A percentile compares a stretch with the other conserved stretches of the same genome.
phyloP scores from a whole-genome alignment of 345 rosid genomes.

The Lumnitzera racemosa region DNA sequence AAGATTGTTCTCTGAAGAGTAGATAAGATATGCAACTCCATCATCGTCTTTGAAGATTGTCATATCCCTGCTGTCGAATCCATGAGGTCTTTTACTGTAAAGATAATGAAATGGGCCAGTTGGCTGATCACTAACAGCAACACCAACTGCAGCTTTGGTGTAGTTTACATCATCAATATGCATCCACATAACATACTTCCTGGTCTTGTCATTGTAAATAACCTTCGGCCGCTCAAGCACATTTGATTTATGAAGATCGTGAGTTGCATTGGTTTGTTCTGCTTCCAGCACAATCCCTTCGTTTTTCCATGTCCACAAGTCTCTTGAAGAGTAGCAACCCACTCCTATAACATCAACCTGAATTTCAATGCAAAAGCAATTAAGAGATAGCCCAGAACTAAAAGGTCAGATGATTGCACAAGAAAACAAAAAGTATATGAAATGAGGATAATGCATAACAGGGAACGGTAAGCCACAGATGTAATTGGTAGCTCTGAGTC shows the following conservation, averaged over 20 bases:
- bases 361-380: neutral
- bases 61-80: slow-evolving; percentile 88
- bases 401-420: neutral
- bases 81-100: slow-evolving; percentile 72
- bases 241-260: slow-evolving; percentile 72
- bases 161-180: slow-evolving; percentile 81
- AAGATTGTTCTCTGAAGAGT: slow-evolving; percentile 77
- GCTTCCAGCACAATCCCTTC: slow-evolving; percentile 79
- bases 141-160: slow-evolving; percentile 83
- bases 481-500: too few relatives aligned
- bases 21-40: slow-evolving; percentile 67
- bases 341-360: slow-evolving; percentile 94
- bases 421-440: too few relatives aligned
- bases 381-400: neutral
- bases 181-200: slow-evolving; percentile 96
- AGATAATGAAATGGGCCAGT: slow-evolving; percentile 76
- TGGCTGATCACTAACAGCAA: slow-evolving; percentile 59
- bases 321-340: slow-evolving; percentile 90
- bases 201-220: slow-evolving; percentile 55
- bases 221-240: slow-evolving; percentile 97
- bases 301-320: slow-evolving; percentile 86
- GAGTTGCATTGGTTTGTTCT: slow-evolving; percentile 56
- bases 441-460: too few relatives aligned
- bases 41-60: slow-evolving; percentile 83
- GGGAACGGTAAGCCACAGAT: too few relatives aligned